phyloP scores from a whole-genome alignment of 1,139 yeast species.

The Lodderomyces metapsilosis region DNA sequence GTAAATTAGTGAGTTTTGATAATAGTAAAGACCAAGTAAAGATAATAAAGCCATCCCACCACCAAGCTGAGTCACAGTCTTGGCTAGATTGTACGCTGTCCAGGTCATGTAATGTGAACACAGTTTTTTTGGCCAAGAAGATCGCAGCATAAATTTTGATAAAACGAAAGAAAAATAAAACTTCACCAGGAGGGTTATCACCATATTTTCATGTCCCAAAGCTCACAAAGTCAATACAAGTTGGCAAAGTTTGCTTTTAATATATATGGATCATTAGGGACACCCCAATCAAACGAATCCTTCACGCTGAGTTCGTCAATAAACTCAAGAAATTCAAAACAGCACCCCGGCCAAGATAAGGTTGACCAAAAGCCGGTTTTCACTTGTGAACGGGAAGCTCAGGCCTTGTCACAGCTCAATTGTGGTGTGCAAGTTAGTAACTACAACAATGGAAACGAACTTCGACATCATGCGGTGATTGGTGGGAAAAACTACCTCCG shows the following conservation, averaged over 20 bases:
- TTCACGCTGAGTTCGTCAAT: conserved; percentile 19
- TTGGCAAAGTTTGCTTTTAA: conserved; percentile 36
- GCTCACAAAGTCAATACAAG: conserved; percentile 17
- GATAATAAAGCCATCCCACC: conserved; percentile 38
- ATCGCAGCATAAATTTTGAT: no score
- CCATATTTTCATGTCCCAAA: conserved; percentile 1
- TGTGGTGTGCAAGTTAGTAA: conserved; percentile 13
- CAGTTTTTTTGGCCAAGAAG: no score
- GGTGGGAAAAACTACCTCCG: conserved; percentile 62
- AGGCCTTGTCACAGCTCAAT: conserved; percentile 27
- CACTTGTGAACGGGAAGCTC: conserved; percentile 30
- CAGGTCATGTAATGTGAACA: conserved; percentile 2
- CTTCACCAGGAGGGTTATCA: no score
- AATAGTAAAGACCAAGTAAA: conserved; percentile 58
- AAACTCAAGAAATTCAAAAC: conserved; percentile 17
- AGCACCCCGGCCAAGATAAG: conserved; percentile 4
- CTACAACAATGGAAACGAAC: conserved; percentile 12
- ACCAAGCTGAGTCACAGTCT: conserved; percentile 29
- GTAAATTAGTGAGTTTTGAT: conserved; percentile 71
- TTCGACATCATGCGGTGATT: conserved; percentile 40
- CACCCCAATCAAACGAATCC: conserved; percentile 16
- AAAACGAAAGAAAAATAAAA: no score
- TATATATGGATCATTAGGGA: conserved; percentile 29
- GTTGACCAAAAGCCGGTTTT: conserved; percentile 19
- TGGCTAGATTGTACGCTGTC: conserved; percentile 12